Percentiles rank a stretch among this genome's conserved stretches.
Conservation (phyloP, 257 asterid species). For the Petunia axillaris region DNA sequence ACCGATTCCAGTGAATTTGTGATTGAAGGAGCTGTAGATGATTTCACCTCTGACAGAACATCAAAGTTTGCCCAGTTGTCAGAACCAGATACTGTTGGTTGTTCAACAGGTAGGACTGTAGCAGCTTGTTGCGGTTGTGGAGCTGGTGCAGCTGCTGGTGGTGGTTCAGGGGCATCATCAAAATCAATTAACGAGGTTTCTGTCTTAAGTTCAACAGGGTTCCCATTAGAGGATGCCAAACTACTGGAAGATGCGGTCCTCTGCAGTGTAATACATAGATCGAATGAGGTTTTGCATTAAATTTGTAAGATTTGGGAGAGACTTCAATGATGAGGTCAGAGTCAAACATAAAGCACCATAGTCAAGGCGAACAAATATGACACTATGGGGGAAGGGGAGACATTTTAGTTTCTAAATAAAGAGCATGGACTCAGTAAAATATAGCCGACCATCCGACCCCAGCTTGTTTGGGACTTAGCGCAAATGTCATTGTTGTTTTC, state of each 20-base stretch:
- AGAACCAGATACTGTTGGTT: constrained; percentile 47
- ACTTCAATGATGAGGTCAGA: too few relatives aligned
- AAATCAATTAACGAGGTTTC: constrained; percentile 94
- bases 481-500: too few relatives aligned
- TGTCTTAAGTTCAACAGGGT: constrained; percentile 64
- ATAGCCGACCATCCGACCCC: too few relatives aligned
- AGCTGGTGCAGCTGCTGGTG: constrained; percentile 37
- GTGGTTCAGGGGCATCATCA: constrained; percentile 79
- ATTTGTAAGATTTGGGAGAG: neutral
- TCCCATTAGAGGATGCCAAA: constrained; percentile 80
- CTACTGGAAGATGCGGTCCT: constrained; percentile 91
- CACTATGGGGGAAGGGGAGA: too few relatives aligned
- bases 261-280: constrained; percentile 49
- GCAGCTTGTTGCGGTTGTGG: constrained; percentile 54
- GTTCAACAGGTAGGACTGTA: constrained; percentile 45
- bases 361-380: too few relatives aligned
- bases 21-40: constrained; percentile 51
- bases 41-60: constrained; percentile 63
- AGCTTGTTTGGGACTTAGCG: too few relatives aligned
- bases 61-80: constrained; percentile 98
- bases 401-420: too few relatives aligned
- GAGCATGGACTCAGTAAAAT: too few relatives aligned
- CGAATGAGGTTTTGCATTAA: neutral
- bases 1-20: constrained; percentile 58
- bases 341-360: too few relatives aligned